These are phyloP conservation scores for Eragrostis nindensis DNA, from an alignment of 176 grass and related monocot species.

Conservation along the genomic window DNA sequence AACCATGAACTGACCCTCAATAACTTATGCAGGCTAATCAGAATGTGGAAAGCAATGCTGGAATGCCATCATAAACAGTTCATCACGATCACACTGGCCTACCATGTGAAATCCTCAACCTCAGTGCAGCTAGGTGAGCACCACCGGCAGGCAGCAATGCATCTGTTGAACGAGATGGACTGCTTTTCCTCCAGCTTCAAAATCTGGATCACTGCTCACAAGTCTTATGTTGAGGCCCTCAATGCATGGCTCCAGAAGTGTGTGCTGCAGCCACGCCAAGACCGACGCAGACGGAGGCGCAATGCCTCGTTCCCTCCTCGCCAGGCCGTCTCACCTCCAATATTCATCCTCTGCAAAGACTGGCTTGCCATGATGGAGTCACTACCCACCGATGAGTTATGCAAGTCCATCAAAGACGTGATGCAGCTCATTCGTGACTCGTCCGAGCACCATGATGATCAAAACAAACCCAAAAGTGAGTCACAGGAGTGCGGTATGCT, in stretches of 20 bases:
- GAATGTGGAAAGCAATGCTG: slow-evolving; percentile 97
- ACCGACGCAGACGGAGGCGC: slow-evolving; percentile 51
- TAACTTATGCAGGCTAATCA: slow-evolving; percentile 64
- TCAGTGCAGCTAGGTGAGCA: slow-evolving; percentile 43
- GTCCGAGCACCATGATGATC: slow-evolving; percentile 51
- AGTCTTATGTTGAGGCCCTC: slow-evolving; percentile 61
- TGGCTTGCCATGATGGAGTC: slow-evolving; percentile 61
- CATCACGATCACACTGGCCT: slow-evolving; percentile 94
- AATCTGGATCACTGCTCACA: slow-evolving; percentile 64
- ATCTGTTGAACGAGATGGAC: slow-evolving; percentile 70
- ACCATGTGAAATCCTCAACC: slow-evolving; percentile 66
- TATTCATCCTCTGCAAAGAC: slow-evolving; percentile 76
- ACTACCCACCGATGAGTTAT: slow-evolving; percentile 59
- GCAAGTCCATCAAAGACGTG: slow-evolving; percentile 55
- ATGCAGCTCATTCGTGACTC: slow-evolving; percentile 46
- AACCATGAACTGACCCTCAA: slow-evolving; percentile 9
- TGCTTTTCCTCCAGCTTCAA: slow-evolving; percentile 67
- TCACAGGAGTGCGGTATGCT: slow-evolving; percentile 41
- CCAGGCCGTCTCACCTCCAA: slow-evolving; percentile 85
- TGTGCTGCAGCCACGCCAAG: slow-evolving; percentile 80
- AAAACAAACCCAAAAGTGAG: slow-evolving; percentile 41
- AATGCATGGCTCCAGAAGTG: slow-evolving; percentile 91
- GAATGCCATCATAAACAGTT: slow-evolving; percentile 97
- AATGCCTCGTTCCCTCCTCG: slow-evolving; percentile 69
- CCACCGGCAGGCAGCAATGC: slow-evolving; percentile 50